Percentiles rank a stretch among this genome's conserved stretches.
Conservation (phyloP, 2,329 filamentous ascomycete genomes). For the Talaromyces sp. region DNA sequence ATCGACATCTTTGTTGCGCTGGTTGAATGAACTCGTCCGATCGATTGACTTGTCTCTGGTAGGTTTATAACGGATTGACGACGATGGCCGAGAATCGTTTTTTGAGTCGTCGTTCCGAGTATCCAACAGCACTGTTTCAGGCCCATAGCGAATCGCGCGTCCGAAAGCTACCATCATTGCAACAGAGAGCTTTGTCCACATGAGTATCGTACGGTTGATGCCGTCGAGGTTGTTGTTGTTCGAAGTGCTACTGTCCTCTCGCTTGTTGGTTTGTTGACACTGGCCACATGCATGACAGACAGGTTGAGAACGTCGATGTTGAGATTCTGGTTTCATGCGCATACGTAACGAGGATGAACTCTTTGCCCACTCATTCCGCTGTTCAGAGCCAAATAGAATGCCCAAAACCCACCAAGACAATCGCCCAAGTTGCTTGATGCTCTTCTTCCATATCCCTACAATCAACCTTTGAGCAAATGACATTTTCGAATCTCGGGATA, state of each 20-base stretch:
- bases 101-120: neutral
- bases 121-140: slow-evolving; percentile 36
- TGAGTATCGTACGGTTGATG: slow-evolving; percentile 28
- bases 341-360: slow-evolving; percentile 11
- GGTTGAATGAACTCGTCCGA: neutral
- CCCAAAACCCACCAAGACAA: slow-evolving; percentile 39
- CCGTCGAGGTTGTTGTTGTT: neutral
- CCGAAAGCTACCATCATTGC: slow-evolving; percentile 49
- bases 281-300: slow-evolving; percentile 11
- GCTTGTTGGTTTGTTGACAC: neutral
- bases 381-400: slow-evolving; percentile 27
- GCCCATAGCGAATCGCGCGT: slow-evolving; percentile 47
- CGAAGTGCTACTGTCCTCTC: neutral
- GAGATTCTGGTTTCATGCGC: neutral
- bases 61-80: neutral
- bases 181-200: slow-evolving; percentile 50
- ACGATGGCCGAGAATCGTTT: neutral
- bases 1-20: neutral
- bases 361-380: slow-evolving; percentile 13
- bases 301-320: neutral
- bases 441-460: slow-evolving; percentile 33
- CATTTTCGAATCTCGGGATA: slow-evolving; percentile 20
- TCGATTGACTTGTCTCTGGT: neutral
- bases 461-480: slow-evolving; percentile 31
- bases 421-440: slow-evolving; percentile 30